Evolutionary conservation across 1,139 yeast genomes (phyloP), one percentile per base, ranked within the genome.

Genomic region (Scheffersomyces insectosa): DNA sequence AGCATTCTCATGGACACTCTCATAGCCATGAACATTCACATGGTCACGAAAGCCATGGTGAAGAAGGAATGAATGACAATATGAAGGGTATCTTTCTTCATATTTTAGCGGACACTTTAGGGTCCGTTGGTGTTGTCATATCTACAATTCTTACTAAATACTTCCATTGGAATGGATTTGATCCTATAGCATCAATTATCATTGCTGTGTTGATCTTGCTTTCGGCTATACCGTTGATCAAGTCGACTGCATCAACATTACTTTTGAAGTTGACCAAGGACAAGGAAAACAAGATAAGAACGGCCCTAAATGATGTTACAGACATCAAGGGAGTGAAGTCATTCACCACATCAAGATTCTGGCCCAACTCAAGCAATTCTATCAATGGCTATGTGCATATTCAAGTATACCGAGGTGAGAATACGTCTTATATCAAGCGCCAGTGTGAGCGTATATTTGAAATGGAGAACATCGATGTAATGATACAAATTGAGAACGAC

Each of bases 51-150:
- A 20, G 20, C 14, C 28, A 40, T 28, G 54, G 49, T 30, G 51
- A 43, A 11, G 56, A 46, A 15, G 63, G 50, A 14, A 66, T 68
- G 71, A 88, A 88, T 59, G 97, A 91, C 56, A 93, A 93, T 61
- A 88, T 93, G 95, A 83, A 84, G 48, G 99, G 99, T 16, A 89
- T 93, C 9, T 93, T 93, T 55, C 70, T 93, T 36, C 99, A 93
- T 56, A 88, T 93, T 36, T 65, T 93, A 38, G 99, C 99, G 0
- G 99, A 93, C 57, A 93, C 99, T 0, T 70, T 95, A 29, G 99
- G 99, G 0, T 91, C 98, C 0, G 96, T 90, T 0, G 98, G 99
- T 5, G 99, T 95, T 20, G 93, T 95, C 10, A 65, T 88, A 0
- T 90, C 98, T 0, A 93, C 99, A 0, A 44, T 85, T 2, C 63